These are phyloP conservation scores for Boletus subcaerulescens DNA, from an alignment of 768 basidiomycete species.

Conservation along the genomic window DNA sequence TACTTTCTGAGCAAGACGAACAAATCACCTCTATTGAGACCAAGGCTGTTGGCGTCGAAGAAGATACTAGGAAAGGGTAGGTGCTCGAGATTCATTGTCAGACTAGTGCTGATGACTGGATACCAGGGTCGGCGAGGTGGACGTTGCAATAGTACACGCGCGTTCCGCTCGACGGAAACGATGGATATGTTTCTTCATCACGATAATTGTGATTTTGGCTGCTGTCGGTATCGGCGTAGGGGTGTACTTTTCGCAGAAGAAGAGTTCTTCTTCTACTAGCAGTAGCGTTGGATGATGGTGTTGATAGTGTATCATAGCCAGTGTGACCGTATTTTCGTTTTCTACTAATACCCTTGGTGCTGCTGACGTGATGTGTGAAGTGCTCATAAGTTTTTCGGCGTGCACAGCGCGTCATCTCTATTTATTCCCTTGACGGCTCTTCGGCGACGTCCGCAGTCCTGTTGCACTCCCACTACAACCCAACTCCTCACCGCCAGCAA, in stretches of 20 bases:
- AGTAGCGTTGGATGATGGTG: neutral
- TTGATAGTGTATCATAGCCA: neutral
- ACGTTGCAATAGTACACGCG: conserved; percentile 65
- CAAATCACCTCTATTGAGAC: conserved; percentile 61
- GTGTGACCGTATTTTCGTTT: too few relatives aligned
- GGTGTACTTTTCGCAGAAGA: conserved; percentile 24
- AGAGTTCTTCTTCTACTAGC: neutral
- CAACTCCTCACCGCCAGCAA: conserved; percentile 5
- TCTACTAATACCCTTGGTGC: too few relatives aligned
- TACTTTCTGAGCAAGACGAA: conserved; percentile 81
- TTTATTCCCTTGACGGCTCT: neutral
- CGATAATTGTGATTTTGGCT: conserved; percentile 57
- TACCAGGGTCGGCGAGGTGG: conserved; percentile 56
- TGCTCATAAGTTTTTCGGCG: conserved; percentile 9
- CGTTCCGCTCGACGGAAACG: conserved; percentile 73
- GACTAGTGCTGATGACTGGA: neutral
- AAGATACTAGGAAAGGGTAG: conserved; percentile 70
- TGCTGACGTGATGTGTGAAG: conserved; percentile 21
- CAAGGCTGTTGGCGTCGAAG: conserved; percentile 59
- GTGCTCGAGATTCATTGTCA: conserved; percentile 19
- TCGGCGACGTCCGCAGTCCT: neutral
- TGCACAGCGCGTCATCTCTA: conserved; percentile 17
- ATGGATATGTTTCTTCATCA: conserved; percentile 79
- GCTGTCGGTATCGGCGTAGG: conserved; percentile 29
- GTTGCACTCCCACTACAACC: neutral